Evolutionary conservation across 1,139 yeast species (phyloP).

Genomic region (Geotrichum reessii): DNA sequence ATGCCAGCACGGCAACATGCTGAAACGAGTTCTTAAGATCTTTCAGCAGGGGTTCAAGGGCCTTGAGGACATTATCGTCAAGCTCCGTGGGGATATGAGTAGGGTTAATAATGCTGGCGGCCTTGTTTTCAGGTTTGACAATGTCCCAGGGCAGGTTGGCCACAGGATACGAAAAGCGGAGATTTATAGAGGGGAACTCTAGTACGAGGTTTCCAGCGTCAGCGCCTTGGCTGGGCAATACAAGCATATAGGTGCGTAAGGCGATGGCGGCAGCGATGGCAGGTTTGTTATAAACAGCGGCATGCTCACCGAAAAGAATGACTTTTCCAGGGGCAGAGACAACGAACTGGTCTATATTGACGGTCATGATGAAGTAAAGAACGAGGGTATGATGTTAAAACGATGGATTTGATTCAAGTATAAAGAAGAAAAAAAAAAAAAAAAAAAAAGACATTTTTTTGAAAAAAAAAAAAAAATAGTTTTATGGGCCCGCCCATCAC

Average conservation of each 20-base stretch:
- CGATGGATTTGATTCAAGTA: not conserved
- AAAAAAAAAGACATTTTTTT: not conserved
- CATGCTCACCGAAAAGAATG: constrained; percentile 93
- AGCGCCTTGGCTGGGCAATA: constrained; percentile 35
- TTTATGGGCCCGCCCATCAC: no score
- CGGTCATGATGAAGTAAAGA: constrained; percentile 10
- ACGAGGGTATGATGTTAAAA: not conserved
- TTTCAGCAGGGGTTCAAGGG: constrained; percentile 42
- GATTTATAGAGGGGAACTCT: constrained; percentile 77
- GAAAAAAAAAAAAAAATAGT: not conserved
- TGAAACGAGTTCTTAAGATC: constrained; percentile 53
- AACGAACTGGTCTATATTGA: constrained; percentile 39
- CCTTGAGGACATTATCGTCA: constrained; percentile 53
- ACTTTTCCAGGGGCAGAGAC: constrained; percentile 97
- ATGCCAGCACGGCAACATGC: constrained; percentile 78
- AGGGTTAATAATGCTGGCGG: constrained; percentile 33
- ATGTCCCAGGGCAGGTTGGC: constrained; percentile 49
- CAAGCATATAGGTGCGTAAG: constrained; percentile 72
- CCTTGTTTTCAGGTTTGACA: constrained; percentile 9
- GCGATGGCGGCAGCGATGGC: constrained; percentile 89
- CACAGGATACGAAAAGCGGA: constrained; percentile 58
- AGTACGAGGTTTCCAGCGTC: constrained; percentile 45
- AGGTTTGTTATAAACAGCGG: constrained; percentile 89
- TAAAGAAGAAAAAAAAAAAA: not conserved
- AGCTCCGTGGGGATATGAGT: constrained; percentile 47